Percentiles rank a stretch among this genome's conserved stretches.
Evolutionary conservation across 768 basidiomycete species (phyloP).

Genomic region (Aureoboletus auriporus): DNA sequence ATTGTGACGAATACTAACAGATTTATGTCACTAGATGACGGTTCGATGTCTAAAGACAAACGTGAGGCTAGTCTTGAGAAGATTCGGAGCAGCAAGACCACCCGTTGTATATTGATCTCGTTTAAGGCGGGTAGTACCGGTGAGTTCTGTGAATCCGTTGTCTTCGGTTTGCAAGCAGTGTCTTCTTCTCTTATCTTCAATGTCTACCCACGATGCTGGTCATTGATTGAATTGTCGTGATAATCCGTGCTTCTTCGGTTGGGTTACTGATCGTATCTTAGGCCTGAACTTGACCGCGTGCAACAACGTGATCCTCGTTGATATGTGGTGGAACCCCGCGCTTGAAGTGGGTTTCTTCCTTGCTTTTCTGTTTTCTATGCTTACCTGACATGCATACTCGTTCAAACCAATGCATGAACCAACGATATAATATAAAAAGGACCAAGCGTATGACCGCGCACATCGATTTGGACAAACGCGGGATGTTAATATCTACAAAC

Average conservation of each 20-base stretch:
- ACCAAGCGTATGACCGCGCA: constrained; percentile 91
- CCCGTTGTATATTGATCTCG: constrained; percentile 84
- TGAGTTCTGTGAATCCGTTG: constrained; percentile 28
- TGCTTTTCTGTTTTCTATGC: neutral
- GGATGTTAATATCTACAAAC: constrained; percentile 84
- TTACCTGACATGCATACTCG: constrained; percentile 3
- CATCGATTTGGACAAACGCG: constrained; percentile 88
- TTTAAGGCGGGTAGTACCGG: constrained; percentile 97
- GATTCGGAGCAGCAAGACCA: constrained; percentile 58
- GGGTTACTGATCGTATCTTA: constrained; percentile 17
- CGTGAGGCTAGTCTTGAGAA: constrained; percentile 71
- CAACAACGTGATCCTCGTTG: constrained; percentile 90
- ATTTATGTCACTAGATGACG: constrained; percentile 64
- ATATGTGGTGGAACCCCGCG: constrained; percentile 95
- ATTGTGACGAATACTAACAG: constrained; percentile 3
- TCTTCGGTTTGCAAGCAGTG: neutral
- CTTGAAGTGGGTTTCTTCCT: constrained; percentile 54
- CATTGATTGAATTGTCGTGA: constrained; percentile 13
- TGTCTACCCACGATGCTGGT: neutral
- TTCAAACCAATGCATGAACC: neutral
- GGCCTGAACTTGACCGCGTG: constrained; percentile 90
- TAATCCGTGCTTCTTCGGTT: constrained; percentile 1
- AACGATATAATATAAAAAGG: constrained; percentile 36
- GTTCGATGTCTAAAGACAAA: constrained; percentile 73
- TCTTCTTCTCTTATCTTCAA: neutral